Evolutionary conservation across 2,329 filamentous ascomycete genomes (phyloP).

Genomic region (Geosmithia putterillii): DNA sequence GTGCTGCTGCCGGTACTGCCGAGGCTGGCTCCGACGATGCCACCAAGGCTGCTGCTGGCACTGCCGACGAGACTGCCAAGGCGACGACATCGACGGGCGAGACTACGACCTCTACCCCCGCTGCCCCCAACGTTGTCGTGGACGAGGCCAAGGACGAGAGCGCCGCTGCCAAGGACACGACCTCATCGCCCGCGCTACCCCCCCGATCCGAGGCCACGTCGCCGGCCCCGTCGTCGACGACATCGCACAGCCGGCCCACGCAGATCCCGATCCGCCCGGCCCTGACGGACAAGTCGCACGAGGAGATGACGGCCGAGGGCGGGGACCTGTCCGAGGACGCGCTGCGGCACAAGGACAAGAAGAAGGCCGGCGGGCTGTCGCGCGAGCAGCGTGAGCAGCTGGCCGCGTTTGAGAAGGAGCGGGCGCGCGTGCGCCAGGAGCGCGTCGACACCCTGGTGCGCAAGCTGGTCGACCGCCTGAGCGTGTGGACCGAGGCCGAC

Average conservation of each 20-base stretch:
- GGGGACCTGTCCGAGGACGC: conserved; percentile 52
- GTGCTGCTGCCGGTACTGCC: conserved; percentile 13
- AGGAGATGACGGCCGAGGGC: conserved; percentile 49
- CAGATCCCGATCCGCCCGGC: conserved; percentile 69
- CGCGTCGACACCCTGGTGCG: conserved; percentile 72
- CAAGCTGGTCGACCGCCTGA: conserved; percentile 82
- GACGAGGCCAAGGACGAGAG: conserved; percentile 20
- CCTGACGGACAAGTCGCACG: conserved; percentile 71
- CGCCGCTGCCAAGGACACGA: conserved; percentile 6
- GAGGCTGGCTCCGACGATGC: conserved; percentile 30
- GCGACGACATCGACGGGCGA: conserved; percentile 13
- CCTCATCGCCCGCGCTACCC: conserved; percentile 13
- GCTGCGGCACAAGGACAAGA: conserved; percentile 38
- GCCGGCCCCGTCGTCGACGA: conserved; percentile 26
- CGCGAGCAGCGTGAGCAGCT: conserved; percentile 93
- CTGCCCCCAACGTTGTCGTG: conserved; percentile 25
- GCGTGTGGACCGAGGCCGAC: conserved; percentile 95
- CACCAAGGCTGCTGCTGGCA: conserved; percentile 42
- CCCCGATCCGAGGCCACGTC: conserved; percentile 22
- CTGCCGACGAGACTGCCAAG: conserved; percentile 21
- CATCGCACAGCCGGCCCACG: conserved; percentile 21
- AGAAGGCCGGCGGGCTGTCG: conserved; percentile 76
- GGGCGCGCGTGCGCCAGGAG: conserved; percentile 73
- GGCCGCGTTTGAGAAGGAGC: conserved; percentile 76
- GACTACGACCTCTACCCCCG: conserved; percentile 6